These are phyloP conservation scores for Plasmodium vinckei DNA, from an alignment of 169 alveolate species.

Conservation along the genomic window DNA sequence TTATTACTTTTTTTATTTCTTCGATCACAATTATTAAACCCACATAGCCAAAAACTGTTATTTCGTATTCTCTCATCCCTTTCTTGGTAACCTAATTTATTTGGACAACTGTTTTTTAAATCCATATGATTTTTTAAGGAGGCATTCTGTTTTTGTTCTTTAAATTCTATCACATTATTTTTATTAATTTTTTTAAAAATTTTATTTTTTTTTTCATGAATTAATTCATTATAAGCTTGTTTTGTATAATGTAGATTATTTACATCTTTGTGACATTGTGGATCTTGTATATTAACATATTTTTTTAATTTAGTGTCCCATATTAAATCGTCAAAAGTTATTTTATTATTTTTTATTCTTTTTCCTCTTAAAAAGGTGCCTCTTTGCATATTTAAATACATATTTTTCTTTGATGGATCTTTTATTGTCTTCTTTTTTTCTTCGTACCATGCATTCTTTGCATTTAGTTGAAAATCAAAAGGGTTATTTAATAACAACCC, in stretches of 20 bases:
- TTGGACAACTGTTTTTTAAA: not conserved
- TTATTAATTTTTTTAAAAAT: not conserved
- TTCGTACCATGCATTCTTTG: not conserved
- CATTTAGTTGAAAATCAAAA: slow-evolving; percentile 36
- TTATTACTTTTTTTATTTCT: not conserved
- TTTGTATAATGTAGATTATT: not conserved
- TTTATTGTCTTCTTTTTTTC: slow-evolving; percentile 1
- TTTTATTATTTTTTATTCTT: slow-evolving; percentile 1
- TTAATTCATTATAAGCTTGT: not conserved
- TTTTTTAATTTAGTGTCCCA: slow-evolving; percentile 54
- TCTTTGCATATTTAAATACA: not conserved
- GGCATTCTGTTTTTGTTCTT: not conserved
- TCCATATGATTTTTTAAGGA: not conserved
- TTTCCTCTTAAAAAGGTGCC: too few relatives aligned
- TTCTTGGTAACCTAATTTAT: too few relatives aligned
- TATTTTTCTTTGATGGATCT: not conserved
- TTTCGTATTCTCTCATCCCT: not conserved
- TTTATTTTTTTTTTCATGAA: not conserved
- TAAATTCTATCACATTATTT: not conserved
- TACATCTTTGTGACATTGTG: not conserved
- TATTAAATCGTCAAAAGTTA: slow-evolving; percentile 41
- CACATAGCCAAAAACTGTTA: not conserved
- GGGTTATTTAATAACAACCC: slow-evolving; percentile 39
- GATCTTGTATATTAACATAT: slow-evolving; percentile 15
- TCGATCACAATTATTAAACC: not conserved